Base-by-base conservation (phyloP, 2,329 filamentous ascomycete species). In the Microdochium nivale region DNA sequence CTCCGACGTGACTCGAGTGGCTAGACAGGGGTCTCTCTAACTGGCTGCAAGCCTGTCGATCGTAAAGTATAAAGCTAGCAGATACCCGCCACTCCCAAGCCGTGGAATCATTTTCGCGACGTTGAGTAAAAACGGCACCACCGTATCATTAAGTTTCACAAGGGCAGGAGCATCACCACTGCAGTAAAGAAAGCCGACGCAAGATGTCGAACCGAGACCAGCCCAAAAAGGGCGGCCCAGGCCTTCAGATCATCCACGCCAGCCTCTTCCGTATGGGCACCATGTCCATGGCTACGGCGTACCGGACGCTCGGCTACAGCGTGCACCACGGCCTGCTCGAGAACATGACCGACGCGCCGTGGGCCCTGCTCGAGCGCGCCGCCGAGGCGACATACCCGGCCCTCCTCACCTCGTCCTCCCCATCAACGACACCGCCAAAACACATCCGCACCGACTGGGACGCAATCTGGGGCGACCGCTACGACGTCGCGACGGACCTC, bases 241-340 rank as follows among this genome's bases (percentile, higher is more conserved):
- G 40, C 40, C 40, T 44, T 7, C 16, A 44, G 51, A 37, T 56
- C 11, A 48, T 56, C n/a, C 51, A 54, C 47, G 51, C 53, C 4
- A 27, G 27, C 3, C 44, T 57, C 4, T 57, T 57, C 37, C 54
- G 51, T 24, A 54, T 55, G 51, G 55, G 54, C 33, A 57, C 55
- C 11, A 23, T 23, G 16, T 55, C 54, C 5, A 48, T 54, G 49
- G 50, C 55, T 3, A 46, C 49, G 3, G 55, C 53, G 2, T 57
- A 55, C 50, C 23, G 47, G 13, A 55, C 50, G 11, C 49, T 55
- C 19, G 55, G 55, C 46, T 55, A 51, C 48, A 52, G 27, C 23
- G 32, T 48, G 3, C 35, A 47, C 30, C 55, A 55, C 27, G 52
- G 37, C 7, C 37, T 49, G 19, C 3, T 44, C n/a, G 47, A 50